phyloP scores from a whole-genome alignment of 192 early-diverging fungal genomes.

The Chytriomyces confervae region DNA sequence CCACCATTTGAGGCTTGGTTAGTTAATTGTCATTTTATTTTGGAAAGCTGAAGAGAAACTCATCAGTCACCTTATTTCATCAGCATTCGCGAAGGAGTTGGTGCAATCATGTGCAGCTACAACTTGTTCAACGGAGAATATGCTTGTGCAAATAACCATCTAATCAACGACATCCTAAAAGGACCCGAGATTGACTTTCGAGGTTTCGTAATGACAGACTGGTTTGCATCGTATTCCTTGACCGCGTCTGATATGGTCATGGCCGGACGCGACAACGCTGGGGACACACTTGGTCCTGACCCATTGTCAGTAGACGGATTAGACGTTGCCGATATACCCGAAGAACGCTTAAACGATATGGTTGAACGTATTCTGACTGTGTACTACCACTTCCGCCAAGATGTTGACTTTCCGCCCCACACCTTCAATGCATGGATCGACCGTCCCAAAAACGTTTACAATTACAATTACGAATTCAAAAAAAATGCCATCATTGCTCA shows the following conservation, averaged over 20 bases:
- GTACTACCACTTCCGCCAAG: constrained; percentile 44
- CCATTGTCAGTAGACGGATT: constrained; percentile 14
- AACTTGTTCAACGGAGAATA: constrained; percentile 32
- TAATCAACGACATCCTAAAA: constrained; percentile 44
- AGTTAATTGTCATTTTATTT: not conserved
- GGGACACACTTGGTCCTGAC: not conserved
- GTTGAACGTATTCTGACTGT: constrained; percentile 41
- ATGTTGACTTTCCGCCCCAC: constrained; percentile 16
- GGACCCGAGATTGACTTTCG: constrained; percentile 49
- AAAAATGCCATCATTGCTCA: constrained; percentile 38
- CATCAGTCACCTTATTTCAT: no score
- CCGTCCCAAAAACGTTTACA: constrained; percentile 11
- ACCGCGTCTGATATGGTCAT: constrained; percentile 31
- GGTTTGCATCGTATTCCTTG: constrained; percentile 53
- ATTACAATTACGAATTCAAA: constrained; percentile 24
- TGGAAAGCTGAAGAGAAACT: not conserved
- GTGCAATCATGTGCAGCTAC: constrained; percentile 42
- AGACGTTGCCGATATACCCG: constrained; percentile 9
- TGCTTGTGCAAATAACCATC: constrained; percentile 47
- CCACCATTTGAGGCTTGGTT: constrained; percentile 59
- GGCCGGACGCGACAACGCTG: constrained; percentile 9
- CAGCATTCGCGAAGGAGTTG: constrained; percentile 34
- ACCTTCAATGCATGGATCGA: not conserved
- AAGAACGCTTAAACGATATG: constrained; percentile 53
- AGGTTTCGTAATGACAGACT: constrained; percentile 58